Conservation (phyloP, 2,329 filamentous ascomycete genomes). For the Trichoderma sp. region DNA sequence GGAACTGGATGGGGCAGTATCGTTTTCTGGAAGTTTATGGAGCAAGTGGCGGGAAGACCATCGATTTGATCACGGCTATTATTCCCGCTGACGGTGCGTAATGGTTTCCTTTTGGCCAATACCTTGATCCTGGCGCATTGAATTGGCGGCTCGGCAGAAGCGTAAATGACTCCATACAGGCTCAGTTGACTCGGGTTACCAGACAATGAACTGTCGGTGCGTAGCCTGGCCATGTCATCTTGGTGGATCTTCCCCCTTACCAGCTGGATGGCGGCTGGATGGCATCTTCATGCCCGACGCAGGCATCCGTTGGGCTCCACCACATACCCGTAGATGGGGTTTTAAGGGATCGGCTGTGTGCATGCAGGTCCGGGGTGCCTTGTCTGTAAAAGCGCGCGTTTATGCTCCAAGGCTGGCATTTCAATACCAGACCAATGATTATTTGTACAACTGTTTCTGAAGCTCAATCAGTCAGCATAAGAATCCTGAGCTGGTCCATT, state of each 20-base stretch:
- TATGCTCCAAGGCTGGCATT: slow-evolving; percentile 3
- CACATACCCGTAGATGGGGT: slow-evolving; percentile 9
- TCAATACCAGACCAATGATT: background rate
- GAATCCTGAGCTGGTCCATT: slow-evolving; percentile 4
- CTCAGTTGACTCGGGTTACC: slow-evolving; percentile 1
- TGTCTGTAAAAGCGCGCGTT: slow-evolving; percentile 6
- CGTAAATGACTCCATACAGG: slow-evolving; percentile 9
- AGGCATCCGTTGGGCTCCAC: slow-evolving; percentile 19
- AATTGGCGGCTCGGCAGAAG: background rate
- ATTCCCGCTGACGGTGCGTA: background rate
- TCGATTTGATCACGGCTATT: background rate
- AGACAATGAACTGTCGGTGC: slow-evolving; percentile 10
- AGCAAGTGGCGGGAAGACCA: background rate
- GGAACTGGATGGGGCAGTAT: background rate
- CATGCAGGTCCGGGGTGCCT: slow-evolving; percentile 16
- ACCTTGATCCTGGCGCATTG: background rate
- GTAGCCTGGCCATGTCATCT: slow-evolving; percentile 24
- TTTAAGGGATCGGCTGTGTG: slow-evolving; percentile 16
- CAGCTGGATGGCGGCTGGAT: slow-evolving; percentile 5
- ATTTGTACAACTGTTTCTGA: background rate
- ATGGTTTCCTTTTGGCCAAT: background rate
- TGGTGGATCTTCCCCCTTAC: slow-evolving; percentile 22
- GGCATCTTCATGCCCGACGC: slow-evolving; percentile 19
- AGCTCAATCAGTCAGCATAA: slow-evolving; percentile 10
- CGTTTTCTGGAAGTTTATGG: slow-evolving; percentile 14